Percentiles rank a stretch among this genome's conserved stretches.
These are phyloP conservation scores for Begonia masoniana DNA, from an alignment of 306 rosid genomes.

Conservation along the genomic window DNA sequence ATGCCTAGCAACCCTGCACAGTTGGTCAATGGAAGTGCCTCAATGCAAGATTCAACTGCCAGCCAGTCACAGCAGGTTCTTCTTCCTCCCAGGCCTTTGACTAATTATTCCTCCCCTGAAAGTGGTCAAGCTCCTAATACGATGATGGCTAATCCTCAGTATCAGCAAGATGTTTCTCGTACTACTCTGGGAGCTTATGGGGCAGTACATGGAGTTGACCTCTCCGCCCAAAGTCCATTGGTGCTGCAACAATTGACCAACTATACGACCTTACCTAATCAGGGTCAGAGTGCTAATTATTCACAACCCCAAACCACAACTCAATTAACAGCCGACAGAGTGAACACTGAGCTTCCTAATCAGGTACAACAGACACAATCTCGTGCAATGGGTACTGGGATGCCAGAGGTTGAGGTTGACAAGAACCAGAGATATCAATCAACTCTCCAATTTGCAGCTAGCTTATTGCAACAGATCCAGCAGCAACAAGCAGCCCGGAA, in stretches of 20 bases:
- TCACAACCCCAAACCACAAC: conserved; percentile 33
- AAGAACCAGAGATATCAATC: conserved; percentile 82
- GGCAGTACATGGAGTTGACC: conserved; percentile 41
- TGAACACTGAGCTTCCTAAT: conserved; percentile 38
- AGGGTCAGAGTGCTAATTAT: conserved; percentile 38
- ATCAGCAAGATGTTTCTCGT: conserved; percentile 42
- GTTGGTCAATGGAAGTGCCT: conserved; percentile 37
- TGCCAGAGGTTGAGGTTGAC: conserved; percentile 71
- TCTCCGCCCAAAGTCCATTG: conserved; percentile 49
- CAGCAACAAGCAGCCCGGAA: conserved; percentile 47
- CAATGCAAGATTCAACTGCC: conserved; percentile 40
- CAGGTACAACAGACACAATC: conserved; percentile 61
- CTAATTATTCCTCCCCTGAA: conserved; percentile 39
- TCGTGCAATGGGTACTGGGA: conserved; percentile 53
- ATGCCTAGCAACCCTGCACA: conserved; percentile 39
- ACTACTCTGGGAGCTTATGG: conserved; percentile 41
- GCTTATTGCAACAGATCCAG: conserved; percentile 84
- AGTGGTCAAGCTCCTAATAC: conserved; percentile 42
- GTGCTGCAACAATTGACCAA: conserved; percentile 41
- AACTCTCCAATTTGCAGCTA: conserved; percentile 92
- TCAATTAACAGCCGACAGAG: conserved; percentile 40
- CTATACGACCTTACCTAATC: conserved; percentile 35
- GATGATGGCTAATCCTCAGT: conserved; percentile 35
- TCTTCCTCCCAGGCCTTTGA: conserved; percentile 42
- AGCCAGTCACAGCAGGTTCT: conserved; percentile 39